These are phyloP conservation scores for Pseudozyma sp. DNA, from an alignment of 1,284 basidiomycete species.

Conservation along the genomic window DNA sequence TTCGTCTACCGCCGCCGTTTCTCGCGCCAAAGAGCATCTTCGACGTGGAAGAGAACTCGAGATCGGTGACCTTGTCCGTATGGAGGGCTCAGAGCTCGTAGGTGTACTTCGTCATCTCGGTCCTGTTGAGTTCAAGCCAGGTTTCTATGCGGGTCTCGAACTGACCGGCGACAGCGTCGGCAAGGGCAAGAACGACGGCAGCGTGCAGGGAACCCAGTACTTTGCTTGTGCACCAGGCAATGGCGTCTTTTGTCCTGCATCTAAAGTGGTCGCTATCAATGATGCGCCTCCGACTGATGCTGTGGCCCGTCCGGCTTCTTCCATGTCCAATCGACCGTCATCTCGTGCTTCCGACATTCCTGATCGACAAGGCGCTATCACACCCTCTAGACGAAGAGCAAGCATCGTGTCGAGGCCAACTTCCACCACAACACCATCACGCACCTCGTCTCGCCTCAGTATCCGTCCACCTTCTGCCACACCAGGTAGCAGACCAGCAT, in stretches of 20 bases:
- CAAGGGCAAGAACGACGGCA: slow-evolving; percentile 96
- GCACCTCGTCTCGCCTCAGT: slow-evolving; percentile 43
- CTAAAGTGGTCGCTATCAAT: slow-evolving; percentile 75
- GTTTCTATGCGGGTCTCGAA: slow-evolving; percentile 65
- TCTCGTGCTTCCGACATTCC: slow-evolving; percentile 45
- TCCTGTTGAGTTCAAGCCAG: slow-evolving; percentile 56
- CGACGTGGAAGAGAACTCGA: slow-evolving; percentile 52
- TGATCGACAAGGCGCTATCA: slow-evolving; percentile 37
- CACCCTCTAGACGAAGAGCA: slow-evolving; percentile 41
- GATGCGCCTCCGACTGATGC: slow-evolving; percentile 56
- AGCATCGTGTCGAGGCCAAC: slow-evolving; percentile 37
- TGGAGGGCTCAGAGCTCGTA: slow-evolving; percentile 54
- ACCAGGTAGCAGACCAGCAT: slow-evolving; percentile 36
- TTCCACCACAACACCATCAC: slow-evolving; percentile 38
- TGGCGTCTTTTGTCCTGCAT: slow-evolving; percentile 87
- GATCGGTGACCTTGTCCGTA: slow-evolving; percentile 59
- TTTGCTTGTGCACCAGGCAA: slow-evolving; percentile 86
- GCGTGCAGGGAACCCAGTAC: slow-evolving; percentile 84
- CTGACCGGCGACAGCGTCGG: slow-evolving; percentile 71
- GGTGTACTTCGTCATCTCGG: slow-evolving; percentile 66
- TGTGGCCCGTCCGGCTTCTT: slow-evolving; percentile 62
- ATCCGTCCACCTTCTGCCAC: slow-evolving; percentile 48
- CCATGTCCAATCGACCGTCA: slow-evolving; percentile 55
- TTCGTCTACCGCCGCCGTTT: slow-evolving; percentile 43
- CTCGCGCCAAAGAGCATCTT: slow-evolving; percentile 27